Evolutionary conservation across 2,329 filamentous ascomycete species (phyloP).

Genomic region (Aspergillus brunneoviolaceus): DNA sequence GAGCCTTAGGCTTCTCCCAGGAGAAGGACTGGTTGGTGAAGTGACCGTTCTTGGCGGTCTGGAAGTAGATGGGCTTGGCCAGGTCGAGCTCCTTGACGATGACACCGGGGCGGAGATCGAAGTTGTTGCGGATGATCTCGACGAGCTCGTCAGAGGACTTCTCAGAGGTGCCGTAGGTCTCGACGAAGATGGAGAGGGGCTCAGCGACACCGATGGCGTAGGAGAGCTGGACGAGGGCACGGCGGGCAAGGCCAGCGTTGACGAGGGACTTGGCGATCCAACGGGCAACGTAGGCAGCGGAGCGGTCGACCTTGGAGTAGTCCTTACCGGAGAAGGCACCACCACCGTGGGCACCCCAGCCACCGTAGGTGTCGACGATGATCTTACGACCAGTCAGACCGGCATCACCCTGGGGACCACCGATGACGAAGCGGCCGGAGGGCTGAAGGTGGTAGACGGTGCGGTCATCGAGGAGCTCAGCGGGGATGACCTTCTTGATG

Average conservation of each 20-base stretch:
- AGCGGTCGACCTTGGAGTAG: constrained; percentile 99
- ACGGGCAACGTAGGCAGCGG: constrained; percentile 92
- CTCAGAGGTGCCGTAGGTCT: constrained; percentile 91
- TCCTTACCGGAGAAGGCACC: constrained; percentile 99
- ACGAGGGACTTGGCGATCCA: constrained; percentile 99
- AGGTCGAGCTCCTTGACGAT: constrained; percentile 97
- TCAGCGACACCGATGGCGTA: constrained; percentile 99
- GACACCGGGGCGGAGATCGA: constrained; percentile 95
- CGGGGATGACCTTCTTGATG: constrained; percentile 90
- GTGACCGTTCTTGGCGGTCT: constrained; percentile 99
- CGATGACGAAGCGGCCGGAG: constrained; percentile 97
- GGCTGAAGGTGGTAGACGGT: constrained; percentile 99
- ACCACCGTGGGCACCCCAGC: constrained; percentile 99
- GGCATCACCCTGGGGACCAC: constrained; percentile 97
- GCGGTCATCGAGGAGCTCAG: constrained; percentile 85
- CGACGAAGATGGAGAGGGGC: constrained; percentile 96
- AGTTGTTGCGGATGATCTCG: constrained; percentile 91
- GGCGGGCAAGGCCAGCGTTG: constrained; percentile 81
- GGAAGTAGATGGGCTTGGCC: constrained; percentile 93
- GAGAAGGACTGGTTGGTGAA: constrained; percentile 97
- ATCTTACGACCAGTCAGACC: constrained; percentile 99
- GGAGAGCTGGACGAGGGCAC: constrained; percentile 93
- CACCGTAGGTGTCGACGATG: constrained; percentile 99
- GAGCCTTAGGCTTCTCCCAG: constrained; percentile 97
- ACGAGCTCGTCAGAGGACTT: constrained; percentile 92